Evolutionary conservation across 2,329 filamentous ascomycete genomes (phyloP).

Genomic region (Chaetomium sp.): DNA sequence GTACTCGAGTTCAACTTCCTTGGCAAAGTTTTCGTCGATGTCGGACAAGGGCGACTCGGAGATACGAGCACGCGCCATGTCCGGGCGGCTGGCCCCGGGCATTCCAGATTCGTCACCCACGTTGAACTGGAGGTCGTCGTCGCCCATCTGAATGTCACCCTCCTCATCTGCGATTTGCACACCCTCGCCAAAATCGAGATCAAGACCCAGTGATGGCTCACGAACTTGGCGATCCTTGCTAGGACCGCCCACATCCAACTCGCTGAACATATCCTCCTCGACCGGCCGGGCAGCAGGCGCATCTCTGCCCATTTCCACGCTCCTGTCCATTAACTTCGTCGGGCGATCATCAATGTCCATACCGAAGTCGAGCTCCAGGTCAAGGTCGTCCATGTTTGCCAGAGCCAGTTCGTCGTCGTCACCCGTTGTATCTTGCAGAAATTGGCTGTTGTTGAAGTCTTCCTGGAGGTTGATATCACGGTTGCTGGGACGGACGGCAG

Average conservation of each 20-base stretch:
- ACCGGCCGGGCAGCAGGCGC: slow-evolving; percentile 61
- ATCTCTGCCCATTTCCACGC: slow-evolving; percentile 86
- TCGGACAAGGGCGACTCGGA: slow-evolving; percentile 66
- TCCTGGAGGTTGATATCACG: slow-evolving; percentile 64
- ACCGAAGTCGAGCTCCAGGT: slow-evolving; percentile 68
- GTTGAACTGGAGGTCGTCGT: slow-evolving; percentile 59
- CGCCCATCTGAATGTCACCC: slow-evolving; percentile 55
- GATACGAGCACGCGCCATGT: slow-evolving; percentile 52
- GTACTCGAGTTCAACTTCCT: slow-evolving; percentile 54
- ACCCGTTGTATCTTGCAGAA: slow-evolving; percentile 61
- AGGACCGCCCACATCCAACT: slow-evolving; percentile 51
- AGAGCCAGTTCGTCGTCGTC: slow-evolving; percentile 52
- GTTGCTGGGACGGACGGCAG: slow-evolving; percentile 44
- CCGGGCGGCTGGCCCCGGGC: slow-evolving; percentile 38
- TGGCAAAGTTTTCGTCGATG: slow-evolving; percentile 57
- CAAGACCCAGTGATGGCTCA: slow-evolving; percentile 44
- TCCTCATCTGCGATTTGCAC: slow-evolving; percentile 58
- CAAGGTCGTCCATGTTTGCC: slow-evolving; percentile 58
- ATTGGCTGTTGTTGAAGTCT: slow-evolving; percentile 69
- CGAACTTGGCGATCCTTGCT: slow-evolving; percentile 52
- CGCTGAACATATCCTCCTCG: slow-evolving; percentile 64
- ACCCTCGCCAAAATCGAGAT: slow-evolving; percentile 45
- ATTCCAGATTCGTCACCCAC: slow-evolving; percentile 51
- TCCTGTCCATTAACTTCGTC: slow-evolving; percentile 43
- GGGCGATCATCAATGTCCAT: slow-evolving; percentile 64